A percentile compares a stretch with the other conserved stretches of the same genome.
These are phyloP conservation scores for Hypoxylon intermedium DNA, from an alignment of 495 filamentous ascomycete genomes.

Conservation along the genomic window DNA sequence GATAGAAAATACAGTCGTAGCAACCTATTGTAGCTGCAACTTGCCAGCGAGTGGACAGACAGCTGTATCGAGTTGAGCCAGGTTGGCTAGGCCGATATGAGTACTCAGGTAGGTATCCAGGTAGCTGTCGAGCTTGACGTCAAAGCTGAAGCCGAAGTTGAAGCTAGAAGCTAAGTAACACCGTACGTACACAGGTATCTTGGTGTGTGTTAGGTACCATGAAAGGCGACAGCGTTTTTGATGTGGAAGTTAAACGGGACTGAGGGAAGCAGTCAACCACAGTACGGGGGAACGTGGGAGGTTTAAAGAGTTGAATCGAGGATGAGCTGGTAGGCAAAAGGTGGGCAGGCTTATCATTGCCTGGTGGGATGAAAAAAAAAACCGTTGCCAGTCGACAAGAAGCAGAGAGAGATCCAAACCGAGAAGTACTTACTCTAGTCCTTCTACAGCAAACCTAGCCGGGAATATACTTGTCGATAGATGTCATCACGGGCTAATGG, in stretches of 20 bases:
- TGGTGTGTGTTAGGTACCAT: constrained; percentile 5
- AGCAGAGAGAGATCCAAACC: constrained; percentile 40
- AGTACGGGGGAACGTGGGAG: constrained; percentile 35
- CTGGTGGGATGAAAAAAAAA: constrained; percentile 31
- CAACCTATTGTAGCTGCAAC: constrained; percentile 3
- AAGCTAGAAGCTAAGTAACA: neutral
- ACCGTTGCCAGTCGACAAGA: constrained; percentile 11
- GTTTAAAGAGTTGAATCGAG: constrained; percentile 36
- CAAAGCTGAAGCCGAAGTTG: too few relatives aligned
- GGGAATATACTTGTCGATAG: constrained; percentile 42
- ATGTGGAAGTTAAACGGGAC: constrained; percentile 12
- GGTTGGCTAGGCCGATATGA: constrained; percentile 4
- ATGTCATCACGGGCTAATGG: constrained; percentile 43
- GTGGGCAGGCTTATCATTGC: constrained; percentile 37
- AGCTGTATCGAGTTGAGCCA: constrained; percentile 12
- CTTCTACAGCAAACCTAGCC: constrained; percentile 41
- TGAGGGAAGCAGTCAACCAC: constrained; percentile 26
- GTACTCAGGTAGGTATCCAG: neutral
- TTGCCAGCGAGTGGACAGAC: neutral
- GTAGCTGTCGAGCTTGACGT: neutral
- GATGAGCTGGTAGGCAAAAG: constrained; percentile 24
- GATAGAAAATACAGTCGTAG: constrained; percentile 21
- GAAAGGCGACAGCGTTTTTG: constrained; percentile 15
- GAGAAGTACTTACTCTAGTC: constrained; percentile 34
- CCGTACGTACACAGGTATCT: constrained; percentile 15